Evolutionary conservation across 2,329 filamentous ascomycete species (phyloP), one percentile per base, ranked within the genome.

Genomic region (Aspergillus proliferans): DNA sequence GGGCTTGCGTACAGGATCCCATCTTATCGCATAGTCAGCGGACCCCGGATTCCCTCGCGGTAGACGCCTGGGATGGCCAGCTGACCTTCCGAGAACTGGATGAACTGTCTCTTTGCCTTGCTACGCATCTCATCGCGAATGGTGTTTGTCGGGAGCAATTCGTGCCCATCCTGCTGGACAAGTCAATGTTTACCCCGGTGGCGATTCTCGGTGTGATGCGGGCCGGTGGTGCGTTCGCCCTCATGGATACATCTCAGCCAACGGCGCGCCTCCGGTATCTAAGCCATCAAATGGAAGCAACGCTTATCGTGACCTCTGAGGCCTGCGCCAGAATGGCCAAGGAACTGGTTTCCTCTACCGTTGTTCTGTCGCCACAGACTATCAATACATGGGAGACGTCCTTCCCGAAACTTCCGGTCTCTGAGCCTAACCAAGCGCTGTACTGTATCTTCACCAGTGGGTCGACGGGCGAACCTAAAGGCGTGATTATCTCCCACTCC

Each of bases 361-460:
- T 40, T 15, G 18, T 15, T 15, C 58, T 68, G 45, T 53, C 71
- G 1, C 66, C 71, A 48, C 71, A 68, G 28, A 62, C 67, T 2
- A 63, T 24, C 45, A 59, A 59, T 28, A 52, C 50, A 7, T 60
- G 58, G 60, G 60, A 24, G 57, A 58, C 46, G 48, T 52, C 39
- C 34, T 30, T 42, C 22, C 47, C 47, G 4, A 44, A 8, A 8
- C 14, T n/a, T 24, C 8, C 41, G 8, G 38, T 33, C 38, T 40
- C 8, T 40, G 7, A 6, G 5, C 18, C 28, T 1, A 14, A 38
- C 5, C 39, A 50, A 7, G 30, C 48, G 19, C 47, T 50, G 30
- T 50, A 50, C 24, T 22, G 42, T 26, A 43, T 46, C 6, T 50
- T 47, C 15, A 50, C 48, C 3, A 45, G 41, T 4, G 48, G 48